Percentiles rank a stretch among this genome's conserved stretches.
Evolutionary conservation across 2,329 filamentous ascomycete genomes (phyloP).

Genomic region (Chaetomium sp.): DNA sequence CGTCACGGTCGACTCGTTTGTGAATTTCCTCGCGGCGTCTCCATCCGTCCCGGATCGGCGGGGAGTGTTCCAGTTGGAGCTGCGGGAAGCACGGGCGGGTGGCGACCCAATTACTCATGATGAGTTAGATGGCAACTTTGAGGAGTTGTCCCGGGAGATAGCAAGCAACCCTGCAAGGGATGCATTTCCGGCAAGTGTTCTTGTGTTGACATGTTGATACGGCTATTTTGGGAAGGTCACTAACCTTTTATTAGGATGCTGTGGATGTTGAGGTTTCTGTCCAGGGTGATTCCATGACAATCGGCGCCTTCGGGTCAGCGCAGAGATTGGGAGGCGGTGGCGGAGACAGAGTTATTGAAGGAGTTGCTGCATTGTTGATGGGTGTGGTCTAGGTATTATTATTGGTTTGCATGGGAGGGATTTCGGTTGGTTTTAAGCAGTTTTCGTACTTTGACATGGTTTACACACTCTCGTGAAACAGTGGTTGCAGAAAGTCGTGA

Average conservation of each 20-base stretch:
- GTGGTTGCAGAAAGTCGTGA: too few species aligned
- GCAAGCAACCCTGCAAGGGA: conserved; percentile 35
- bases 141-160: conserved; percentile 16
- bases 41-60: not conserved
- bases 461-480: too few species aligned
- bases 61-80: not conserved
- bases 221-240: not conserved
- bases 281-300: conserved; percentile 24
- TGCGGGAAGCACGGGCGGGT: not conserved
- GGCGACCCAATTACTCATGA: not conserved
- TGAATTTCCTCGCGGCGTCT: conserved; percentile 74
- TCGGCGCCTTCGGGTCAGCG: conserved; percentile 34
- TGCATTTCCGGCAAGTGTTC: conserved; percentile 40
- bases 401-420: not conserved
- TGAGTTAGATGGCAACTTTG: not conserved
- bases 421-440: too few species aligned
- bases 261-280: conserved; percentile 35
- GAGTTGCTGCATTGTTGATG: conserved; percentile 18
- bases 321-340: conserved; percentile 15
- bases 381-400: not conserved
- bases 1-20: conserved; percentile 67
- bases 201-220: not conserved
- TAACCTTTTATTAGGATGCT: conserved; percentile 20
- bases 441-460: too few species aligned
- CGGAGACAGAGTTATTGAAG: conserved; percentile 17